phyloP scores from a whole-genome alignment of 2,329 filamentous ascomycete genomes.

The Alternaria brassicicola region DNA sequence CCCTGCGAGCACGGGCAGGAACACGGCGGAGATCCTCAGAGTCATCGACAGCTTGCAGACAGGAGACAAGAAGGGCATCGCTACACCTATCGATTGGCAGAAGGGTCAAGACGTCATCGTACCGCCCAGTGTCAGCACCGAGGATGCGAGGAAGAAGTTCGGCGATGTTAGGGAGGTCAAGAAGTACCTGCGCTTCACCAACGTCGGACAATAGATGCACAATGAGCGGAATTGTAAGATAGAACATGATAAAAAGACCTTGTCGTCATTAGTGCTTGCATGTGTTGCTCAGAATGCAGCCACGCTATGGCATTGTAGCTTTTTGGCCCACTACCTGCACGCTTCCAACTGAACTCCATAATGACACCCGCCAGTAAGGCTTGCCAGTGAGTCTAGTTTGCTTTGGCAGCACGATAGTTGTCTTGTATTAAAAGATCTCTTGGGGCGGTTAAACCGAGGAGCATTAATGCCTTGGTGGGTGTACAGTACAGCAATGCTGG shows the following conservation, averaged over 20 bases:
- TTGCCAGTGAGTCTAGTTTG: too few relatives aligned
- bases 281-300: too few relatives aligned
- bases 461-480: too few relatives aligned
- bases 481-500: neutral
- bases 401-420: too few relatives aligned
- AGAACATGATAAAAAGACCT: neutral
- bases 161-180: slow-evolving; percentile 70
- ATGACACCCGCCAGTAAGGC: too few relatives aligned
- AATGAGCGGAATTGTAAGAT: neutral
- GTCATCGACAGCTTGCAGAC: slow-evolving; percentile 65
- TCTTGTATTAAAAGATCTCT: too few relatives aligned
- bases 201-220: slow-evolving; percentile 47
- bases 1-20: slow-evolving; percentile 81
- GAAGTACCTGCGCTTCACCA: slow-evolving; percentile 75
- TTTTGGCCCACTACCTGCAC: neutral
- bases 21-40: slow-evolving; percentile 62
- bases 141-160: slow-evolving; percentile 87
- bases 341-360: too few relatives aligned
- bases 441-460: too few relatives aligned
- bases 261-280: neutral
- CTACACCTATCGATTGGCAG: slow-evolving; percentile 89
- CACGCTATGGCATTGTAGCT: too few relatives aligned
- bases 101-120: slow-evolving; percentile 92
- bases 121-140: slow-evolving; percentile 79
- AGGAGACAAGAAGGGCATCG: slow-evolving; percentile 86